These are phyloP conservation scores for Sistotremastrum suecicum DNA, from an alignment of 768 basidiomycete genomes.

Conservation along the genomic window DNA sequence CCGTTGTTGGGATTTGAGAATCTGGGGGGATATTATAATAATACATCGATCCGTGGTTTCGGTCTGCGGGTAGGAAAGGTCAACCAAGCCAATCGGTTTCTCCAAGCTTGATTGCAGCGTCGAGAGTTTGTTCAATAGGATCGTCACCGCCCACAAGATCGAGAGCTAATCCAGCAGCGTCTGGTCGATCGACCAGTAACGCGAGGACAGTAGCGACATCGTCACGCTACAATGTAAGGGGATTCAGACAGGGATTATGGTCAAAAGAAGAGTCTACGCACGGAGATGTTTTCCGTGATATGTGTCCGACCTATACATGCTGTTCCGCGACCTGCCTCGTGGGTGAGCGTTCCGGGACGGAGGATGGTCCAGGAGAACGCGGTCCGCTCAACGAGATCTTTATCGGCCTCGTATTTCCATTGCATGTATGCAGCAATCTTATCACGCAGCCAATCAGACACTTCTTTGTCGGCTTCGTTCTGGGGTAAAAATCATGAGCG, in stretches of 20 bases:
- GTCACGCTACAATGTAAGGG: constrained; percentile 26
- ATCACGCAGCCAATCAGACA: constrained; percentile 28
- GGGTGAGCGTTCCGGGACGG: constrained; percentile 45
- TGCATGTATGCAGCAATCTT: constrained; percentile 27
- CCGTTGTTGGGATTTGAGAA: too few relatives aligned
- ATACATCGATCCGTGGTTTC: too few relatives aligned
- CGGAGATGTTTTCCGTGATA: constrained; percentile 31
- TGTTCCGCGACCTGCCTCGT: constrained; percentile 36
- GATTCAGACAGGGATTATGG: neutral
- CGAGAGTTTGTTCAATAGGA: constrained; percentile 30
- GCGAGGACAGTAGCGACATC: constrained; percentile 41
- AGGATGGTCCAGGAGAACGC: constrained; percentile 54
- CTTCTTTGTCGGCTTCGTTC: constrained; percentile 31
- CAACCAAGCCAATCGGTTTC: constrained; percentile 23
- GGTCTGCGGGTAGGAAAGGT: neutral
- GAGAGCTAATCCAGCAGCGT: constrained; percentile 41
- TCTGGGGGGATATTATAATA: too few relatives aligned
- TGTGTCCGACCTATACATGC: constrained; percentile 41
- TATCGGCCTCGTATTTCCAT: constrained; percentile 30
- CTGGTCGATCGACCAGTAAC: constrained; percentile 32
- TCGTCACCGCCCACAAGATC: constrained; percentile 45
- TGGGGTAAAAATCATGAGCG: constrained; percentile 8
- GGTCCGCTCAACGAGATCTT: constrained; percentile 28
- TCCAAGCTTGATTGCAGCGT: constrained; percentile 34
- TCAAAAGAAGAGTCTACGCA: constrained; percentile 14